Evolutionary conservation across 179 eudicot genomes (phyloP).

Genomic region (Spergularia azorica): DNA sequence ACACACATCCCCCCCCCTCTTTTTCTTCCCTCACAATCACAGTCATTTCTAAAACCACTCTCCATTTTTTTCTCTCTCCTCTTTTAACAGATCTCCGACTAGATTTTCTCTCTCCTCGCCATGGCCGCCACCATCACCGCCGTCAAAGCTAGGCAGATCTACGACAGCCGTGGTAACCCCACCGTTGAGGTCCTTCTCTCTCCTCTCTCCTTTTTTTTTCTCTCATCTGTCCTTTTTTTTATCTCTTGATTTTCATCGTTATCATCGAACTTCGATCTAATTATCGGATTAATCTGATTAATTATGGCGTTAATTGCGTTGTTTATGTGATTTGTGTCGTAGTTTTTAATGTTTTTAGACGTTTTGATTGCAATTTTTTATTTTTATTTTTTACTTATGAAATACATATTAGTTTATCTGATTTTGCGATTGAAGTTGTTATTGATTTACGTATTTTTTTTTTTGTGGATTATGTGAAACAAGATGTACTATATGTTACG

Average conservation of each 20-base stretch:
- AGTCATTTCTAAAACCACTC: not conserved
- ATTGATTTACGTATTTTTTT: not conserved
- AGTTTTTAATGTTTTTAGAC: not conserved
- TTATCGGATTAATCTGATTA: not conserved
- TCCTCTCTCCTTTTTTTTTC: not conserved
- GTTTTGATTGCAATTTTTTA: no score
- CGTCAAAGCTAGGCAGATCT: conserved; percentile 89
- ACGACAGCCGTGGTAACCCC: conserved; percentile 97
- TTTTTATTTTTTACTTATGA: no score
- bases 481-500: no score
- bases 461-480: not conserved
- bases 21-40: not conserved
- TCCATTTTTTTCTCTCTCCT: not conserved
- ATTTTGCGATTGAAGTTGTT: not conserved
- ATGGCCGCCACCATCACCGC: conserved; percentile 50
- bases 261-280: conserved; percentile 16
- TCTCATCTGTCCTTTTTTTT: not conserved
- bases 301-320: not conserved
- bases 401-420: no score
- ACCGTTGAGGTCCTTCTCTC: conserved; percentile 73
- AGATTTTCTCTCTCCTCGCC: not conserved
- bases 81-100: conserved; percentile 21
- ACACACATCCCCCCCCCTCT: not conserved
- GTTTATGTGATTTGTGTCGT: not conserved
- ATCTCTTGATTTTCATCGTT: not conserved